Evolutionary conservation across 2,329 filamentous ascomycete species (phyloP).

Genomic region (Alternaria gansuensis): DNA sequence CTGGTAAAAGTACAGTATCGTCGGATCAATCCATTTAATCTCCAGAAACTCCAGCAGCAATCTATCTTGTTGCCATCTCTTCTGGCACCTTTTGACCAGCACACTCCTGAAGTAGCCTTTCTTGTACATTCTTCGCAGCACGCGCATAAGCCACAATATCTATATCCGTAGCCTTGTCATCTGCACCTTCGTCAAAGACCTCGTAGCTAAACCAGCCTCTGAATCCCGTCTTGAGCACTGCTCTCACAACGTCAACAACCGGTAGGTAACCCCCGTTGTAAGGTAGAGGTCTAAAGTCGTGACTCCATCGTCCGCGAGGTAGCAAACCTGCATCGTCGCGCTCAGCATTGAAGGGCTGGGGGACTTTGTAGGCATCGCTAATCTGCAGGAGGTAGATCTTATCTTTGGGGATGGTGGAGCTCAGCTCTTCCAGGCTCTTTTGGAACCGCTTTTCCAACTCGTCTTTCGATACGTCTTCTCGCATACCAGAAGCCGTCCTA

Average conservation of each 20-base stretch:
- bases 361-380: slow-evolving; percentile 74
- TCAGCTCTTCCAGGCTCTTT: slow-evolving; percentile 65
- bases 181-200: slow-evolving; percentile 70
- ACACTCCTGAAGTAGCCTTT: slow-evolving; percentile 49
- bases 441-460: slow-evolving; percentile 63
- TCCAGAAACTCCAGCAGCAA: neutral
- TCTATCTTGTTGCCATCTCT: slow-evolving; percentile 24
- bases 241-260: slow-evolving; percentile 69
- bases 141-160: slow-evolving; percentile 61
- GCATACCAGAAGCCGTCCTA: slow-evolving; percentile 67
- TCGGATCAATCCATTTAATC: neutral
- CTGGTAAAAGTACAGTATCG: neutral
- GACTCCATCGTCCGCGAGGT: slow-evolving; percentile 74
- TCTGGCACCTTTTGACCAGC: slow-evolving; percentile 33
- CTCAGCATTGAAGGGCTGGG: slow-evolving; percentile 63
- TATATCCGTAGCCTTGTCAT: slow-evolving; percentile 64
- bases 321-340: slow-evolving; percentile 63
- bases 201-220: slow-evolving; percentile 73
- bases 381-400: slow-evolving; percentile 81
- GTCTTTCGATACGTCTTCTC: slow-evolving; percentile 59
- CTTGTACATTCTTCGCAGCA: slow-evolving; percentile 61
- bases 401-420: slow-evolving; percentile 66
- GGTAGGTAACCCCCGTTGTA: slow-evolving; percentile 77
- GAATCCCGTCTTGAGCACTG: slow-evolving; percentile 74
- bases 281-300: slow-evolving; percentile 73